Evolutionary conservation across 257 asterid genomes (phyloP).

Genomic region (Cruciata laevipes): DNA sequence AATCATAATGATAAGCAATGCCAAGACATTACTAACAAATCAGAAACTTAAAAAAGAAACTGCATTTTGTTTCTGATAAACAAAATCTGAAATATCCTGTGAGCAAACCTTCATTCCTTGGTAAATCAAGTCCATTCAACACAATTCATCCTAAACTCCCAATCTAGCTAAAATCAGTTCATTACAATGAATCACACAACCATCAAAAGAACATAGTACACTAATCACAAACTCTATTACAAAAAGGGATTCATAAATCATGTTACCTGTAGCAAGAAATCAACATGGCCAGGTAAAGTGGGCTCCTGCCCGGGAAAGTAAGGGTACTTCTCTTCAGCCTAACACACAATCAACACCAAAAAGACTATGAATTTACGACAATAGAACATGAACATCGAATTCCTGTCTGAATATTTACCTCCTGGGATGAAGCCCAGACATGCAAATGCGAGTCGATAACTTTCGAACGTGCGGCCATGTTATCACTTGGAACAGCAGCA

Average conservation of each 20-base stretch:
- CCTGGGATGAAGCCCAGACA: constrained; percentile 80
- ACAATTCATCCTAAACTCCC: background rate
- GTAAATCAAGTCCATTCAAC: background rate
- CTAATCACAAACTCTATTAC: background rate
- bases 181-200: background rate
- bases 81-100: background rate
- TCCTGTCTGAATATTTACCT: constrained; percentile 24
- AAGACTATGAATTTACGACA: background rate
- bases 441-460: constrained; percentile 46
- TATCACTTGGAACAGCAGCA: background rate
- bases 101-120: background rate
- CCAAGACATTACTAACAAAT: background rate
- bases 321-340: constrained; percentile 73
- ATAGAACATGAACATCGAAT: background rate
- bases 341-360: background rate
- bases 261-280: constrained; percentile 61
- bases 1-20: background rate
- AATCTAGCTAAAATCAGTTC: background rate
- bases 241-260: background rate
- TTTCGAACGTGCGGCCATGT: background rate
- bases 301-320: constrained; percentile 91
- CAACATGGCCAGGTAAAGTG: constrained; percentile 59
- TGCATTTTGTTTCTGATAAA: background rate
- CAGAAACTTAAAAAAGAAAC: background rate
- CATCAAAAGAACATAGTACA: background rate